Conservation (phyloP, 2,329 filamentous ascomycete species). For the Diplodia corticola region DNA sequence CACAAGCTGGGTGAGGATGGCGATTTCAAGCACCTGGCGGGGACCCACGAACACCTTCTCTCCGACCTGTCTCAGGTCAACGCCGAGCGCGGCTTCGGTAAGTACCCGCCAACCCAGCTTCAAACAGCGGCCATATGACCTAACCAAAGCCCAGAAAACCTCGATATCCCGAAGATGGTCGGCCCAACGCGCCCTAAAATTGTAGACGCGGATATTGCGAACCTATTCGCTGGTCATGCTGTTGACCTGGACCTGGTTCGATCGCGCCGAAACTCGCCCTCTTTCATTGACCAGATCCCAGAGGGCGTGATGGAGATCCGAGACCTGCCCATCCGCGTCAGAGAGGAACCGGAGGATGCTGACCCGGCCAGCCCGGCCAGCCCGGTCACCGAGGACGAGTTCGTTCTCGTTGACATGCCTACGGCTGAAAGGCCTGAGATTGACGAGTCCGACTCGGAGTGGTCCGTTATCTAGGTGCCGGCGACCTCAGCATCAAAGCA, state of each 20-base stretch:
- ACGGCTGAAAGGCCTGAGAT: background rate
- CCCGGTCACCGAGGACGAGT: background rate
- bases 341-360: background rate
- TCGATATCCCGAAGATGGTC: slow-evolving; percentile 2
- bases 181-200: background rate
- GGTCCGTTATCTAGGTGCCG: background rate
- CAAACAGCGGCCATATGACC: background rate
- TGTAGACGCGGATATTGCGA: background rate
- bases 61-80: slow-evolving; percentile 43
- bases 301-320: background rate
- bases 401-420: background rate
- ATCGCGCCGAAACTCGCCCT: background rate
- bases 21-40: slow-evolving; percentile 41
- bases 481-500: background rate
- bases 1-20: slow-evolving; percentile 39
- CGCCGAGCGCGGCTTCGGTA: slow-evolving; percentile 42
- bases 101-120: slow-evolving; percentile 25
- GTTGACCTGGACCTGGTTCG: background rate
- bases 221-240: background rate
- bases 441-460: slow-evolving; percentile 7
- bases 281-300: background rate
- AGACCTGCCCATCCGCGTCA: background rate
- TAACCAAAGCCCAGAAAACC: background rate
- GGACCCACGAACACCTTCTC: slow-evolving; percentile 42
- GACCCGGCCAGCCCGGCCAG: background rate